Base-by-base conservation (phyloP, 257 asterid genomes). In the Solanum chiquidenum region DNA sequence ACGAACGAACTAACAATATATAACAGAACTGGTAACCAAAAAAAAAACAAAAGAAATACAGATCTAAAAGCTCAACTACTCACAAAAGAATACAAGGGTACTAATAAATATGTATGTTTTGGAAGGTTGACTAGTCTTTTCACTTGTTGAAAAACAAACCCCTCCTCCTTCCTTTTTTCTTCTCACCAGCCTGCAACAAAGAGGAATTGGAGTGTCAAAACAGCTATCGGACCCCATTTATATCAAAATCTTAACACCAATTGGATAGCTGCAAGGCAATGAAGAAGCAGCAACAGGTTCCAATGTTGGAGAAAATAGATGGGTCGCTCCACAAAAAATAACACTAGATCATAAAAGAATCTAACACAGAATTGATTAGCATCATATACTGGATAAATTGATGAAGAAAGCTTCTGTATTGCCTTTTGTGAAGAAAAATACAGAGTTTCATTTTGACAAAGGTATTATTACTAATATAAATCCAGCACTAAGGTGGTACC, bases 151-250 rank as follows among this genome's bases (percentile, higher is more conserved):
- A 96, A 88, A 96, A 96, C 64, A 95, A 83, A 44, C 97, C 93
- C 89, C 92, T 94, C 89, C 94, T 95, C 90, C 88, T 95, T 55
- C 93, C 91, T 87, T 94, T 96, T 94, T 91, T 96, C 92, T 93
- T 96, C 89, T 94, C 98, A 88, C 91, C 92, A 88, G 98, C 99
- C 98, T 96, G 96, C 94, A 92, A 29, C 74, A 71, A 82, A 46
- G 73, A 9, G 29, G 88, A 40, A 86, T 25, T 14, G 66, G 83
- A 60, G 35, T 42, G 55, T 72, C 23, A 29, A 79, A 85, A 62
- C 13, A 8, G 76, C n/a, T 14, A 29, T 69, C 38, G 0, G 38
- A 40, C 7, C 40, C 6, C n/a, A 25, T 76, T 79, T 16, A 80
- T 68, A 80, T 46, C 68, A 80, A 16, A 49, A 46, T 27, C n/a